These are phyloP conservation scores for Phytophthora brassicae DNA, from an alignment of 352 stramenopile species.

Conservation along the genomic window DNA sequence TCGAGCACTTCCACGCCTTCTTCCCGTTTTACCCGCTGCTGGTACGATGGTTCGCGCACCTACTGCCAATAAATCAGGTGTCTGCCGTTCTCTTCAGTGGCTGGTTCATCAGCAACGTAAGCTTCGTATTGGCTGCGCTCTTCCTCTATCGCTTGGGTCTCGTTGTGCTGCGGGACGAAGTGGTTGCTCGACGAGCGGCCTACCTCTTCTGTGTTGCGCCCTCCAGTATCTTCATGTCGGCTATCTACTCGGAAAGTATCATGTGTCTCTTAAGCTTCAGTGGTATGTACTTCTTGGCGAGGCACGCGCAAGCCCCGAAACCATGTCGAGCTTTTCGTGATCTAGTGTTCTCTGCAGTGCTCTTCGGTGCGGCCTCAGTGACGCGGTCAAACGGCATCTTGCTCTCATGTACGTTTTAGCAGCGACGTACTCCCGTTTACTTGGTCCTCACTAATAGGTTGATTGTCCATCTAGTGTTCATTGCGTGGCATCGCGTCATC, in stretches of 20 bases:
- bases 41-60: slow-evolving; percentile 31
- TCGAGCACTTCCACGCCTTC: slow-evolving; percentile 86
- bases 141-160: slow-evolving; percentile 70
- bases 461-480: slow-evolving; percentile 52
- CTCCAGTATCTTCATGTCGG: slow-evolving; percentile 84
- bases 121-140: slow-evolving; percentile 68
- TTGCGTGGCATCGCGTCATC: slow-evolving; percentile 67
- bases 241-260: slow-evolving; percentile 81
- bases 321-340: slow-evolving; percentile 27
- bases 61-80: slow-evolving; percentile 20
- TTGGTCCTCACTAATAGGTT: slow-evolving; percentile 10
- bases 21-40: slow-evolving; percentile 80
- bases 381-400: slow-evolving; percentile 81
- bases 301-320: slow-evolving; percentile 12
- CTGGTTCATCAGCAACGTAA: slow-evolving; percentile 73
- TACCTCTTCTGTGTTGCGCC: slow-evolving; percentile 79
- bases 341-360: slow-evolving; percentile 40
- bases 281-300: slow-evolving; percentile 70
- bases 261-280: slow-evolving; percentile 82
- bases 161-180: slow-evolving; percentile 58
- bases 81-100: slow-evolving; percentile 43
- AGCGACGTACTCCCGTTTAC: not conserved
- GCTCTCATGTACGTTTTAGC: slow-evolving; percentile 63
- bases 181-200: slow-evolving; percentile 53
- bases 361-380: slow-evolving; percentile 67